Evolutionary conservation across 2,329 filamentous ascomycete genomes (phyloP), one percentile per base, ranked within the genome.

Genomic region (Pseudogymnoascus sp.): DNA sequence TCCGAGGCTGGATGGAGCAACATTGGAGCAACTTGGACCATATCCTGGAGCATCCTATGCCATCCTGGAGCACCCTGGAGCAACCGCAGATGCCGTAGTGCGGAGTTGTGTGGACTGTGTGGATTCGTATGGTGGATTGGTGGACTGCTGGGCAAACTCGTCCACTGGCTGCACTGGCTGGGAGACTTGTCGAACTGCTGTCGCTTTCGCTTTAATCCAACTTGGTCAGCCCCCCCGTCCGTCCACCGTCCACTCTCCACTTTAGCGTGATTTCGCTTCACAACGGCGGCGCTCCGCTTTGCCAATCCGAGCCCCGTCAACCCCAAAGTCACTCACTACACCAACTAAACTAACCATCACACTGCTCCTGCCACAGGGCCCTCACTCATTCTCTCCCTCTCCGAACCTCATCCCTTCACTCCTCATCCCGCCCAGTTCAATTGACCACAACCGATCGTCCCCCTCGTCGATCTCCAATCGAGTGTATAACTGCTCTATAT

Each of bases 211-310:
- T 56, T 33, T 33, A 56, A 56, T 56, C 47, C 47, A 56, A 61
- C 33, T 61, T 61, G 59, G 33, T 61, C 59, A 61, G 35, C 31
- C 14, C 59, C 62, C 63, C 67, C 67, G 24, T 67, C 47, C 59
- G 14, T 71, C 70, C 8, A 70, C 64, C 69, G 72, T 72, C 29
- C 70, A 61, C 50, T 56, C 50, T 56, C 50, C 50, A 56, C 50
- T 33, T 53, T 53, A 53, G 47, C 47, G 47, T 53, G 47, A 53
- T 53, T 53, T 53, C 47, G 47, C 47, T 53, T 53, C 47, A 53
- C 47, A 53, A 53, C 47, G 47, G 47, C 47, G 47, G 26, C 47
- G 26, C 47, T 53, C 47, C 47, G 47, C 47, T 53, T 53, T 53
- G 47, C 26, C 47, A 53, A 53, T 53, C 47, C 26, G 47, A 53